phyloP scores from a whole-genome alignment of 1,139 yeast genomes.

The Magnusiomyces sp. region DNA sequence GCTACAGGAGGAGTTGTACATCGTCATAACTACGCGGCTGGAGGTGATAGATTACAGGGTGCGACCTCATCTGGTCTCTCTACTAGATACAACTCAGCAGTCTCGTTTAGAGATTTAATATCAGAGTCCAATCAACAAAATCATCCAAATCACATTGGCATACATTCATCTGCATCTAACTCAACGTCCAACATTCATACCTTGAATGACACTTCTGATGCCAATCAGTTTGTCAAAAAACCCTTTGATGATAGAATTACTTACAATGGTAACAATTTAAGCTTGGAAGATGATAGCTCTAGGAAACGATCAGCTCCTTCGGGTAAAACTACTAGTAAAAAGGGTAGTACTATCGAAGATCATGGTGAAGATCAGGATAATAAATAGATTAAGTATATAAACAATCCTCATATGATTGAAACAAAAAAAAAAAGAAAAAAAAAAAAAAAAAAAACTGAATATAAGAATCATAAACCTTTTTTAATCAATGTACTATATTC shows the following conservation, averaged over 20 bases:
- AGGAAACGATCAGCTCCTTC: no score
- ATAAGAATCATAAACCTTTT: no score
- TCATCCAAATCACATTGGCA: not conserved
- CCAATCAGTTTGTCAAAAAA: conserved; percentile 22
- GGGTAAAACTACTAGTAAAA: no score
- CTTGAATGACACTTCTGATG: conserved; percentile 19
- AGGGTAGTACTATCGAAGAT: no score
- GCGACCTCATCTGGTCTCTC: conserved; percentile 5
- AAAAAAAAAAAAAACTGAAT: not conserved
- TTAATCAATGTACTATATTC: no score
- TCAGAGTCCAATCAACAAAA: no score
- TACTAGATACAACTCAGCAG: conserved; percentile 4
- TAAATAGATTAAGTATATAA: not conserved
- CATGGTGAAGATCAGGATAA: conserved; percentile 6
- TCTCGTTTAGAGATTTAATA: conserved; percentile 3
- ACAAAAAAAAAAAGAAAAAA: not conserved
- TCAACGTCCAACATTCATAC: conserved; percentile 8
- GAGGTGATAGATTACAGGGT: not conserved
- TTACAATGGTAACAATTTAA: conserved; percentile 42
- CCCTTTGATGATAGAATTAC: conserved; percentile 32
- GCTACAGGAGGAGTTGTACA: not conserved
- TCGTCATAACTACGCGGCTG: not conserved
- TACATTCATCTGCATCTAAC: conserved; percentile 5
- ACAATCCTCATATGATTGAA: no score
- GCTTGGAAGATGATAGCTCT: conserved; percentile 32